Percentiles rank a stretch among this genome's conserved stretches.
These are phyloP conservation scores for Candida oleophila DNA, from an alignment of 805 yeast species.

Conservation along the genomic window DNA sequence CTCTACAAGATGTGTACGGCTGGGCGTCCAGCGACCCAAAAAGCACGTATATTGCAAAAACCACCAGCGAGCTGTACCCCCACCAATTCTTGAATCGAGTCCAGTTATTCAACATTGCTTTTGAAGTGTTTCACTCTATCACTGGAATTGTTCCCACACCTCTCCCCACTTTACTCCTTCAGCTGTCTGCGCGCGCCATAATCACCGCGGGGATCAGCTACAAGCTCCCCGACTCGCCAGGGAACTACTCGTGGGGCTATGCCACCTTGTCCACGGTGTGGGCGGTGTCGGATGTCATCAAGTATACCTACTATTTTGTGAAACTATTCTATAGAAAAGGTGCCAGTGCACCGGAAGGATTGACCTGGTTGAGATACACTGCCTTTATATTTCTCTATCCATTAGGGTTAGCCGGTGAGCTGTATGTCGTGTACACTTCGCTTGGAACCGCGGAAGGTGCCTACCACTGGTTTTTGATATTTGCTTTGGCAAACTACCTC, in stretches of 20 bases:
- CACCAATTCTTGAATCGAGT: slow-evolving; percentile 25
- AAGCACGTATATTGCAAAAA: slow-evolving; percentile 7
- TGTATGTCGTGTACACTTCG: slow-evolving; percentile 24
- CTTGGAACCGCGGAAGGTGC: slow-evolving; percentile 13
- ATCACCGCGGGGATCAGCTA: slow-evolving; percentile 29
- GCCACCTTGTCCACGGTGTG: slow-evolving; percentile 19
- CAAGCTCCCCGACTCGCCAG: slow-evolving; percentile 26
- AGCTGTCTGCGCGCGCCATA: slow-evolving; percentile 27
- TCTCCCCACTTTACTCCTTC: slow-evolving; percentile 22
- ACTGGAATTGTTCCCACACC: slow-evolving; percentile 29
- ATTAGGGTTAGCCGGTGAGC: slow-evolving; percentile 26
- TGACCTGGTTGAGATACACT: slow-evolving; percentile 21
- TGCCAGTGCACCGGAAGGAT: background rate
- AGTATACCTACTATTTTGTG: slow-evolving; percentile 26
- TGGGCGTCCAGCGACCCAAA: slow-evolving; percentile 6
- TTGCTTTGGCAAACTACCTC: slow-evolving; percentile 22
- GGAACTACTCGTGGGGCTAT: slow-evolving; percentile 19
- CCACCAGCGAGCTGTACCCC: slow-evolving; percentile 18
- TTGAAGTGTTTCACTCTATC: slow-evolving; percentile 23
- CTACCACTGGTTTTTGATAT: slow-evolving; percentile 21
- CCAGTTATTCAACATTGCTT: slow-evolving; percentile 24
- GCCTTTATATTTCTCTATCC: slow-evolving; percentile 31
- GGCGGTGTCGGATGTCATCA: slow-evolving; percentile 27
- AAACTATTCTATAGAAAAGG: slow-evolving; percentile 9
- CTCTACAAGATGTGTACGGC: slow-evolving; percentile 11